phyloP scores from a whole-genome alignment of 257 asterid species.

The Jaltomata sinuosa region DNA sequence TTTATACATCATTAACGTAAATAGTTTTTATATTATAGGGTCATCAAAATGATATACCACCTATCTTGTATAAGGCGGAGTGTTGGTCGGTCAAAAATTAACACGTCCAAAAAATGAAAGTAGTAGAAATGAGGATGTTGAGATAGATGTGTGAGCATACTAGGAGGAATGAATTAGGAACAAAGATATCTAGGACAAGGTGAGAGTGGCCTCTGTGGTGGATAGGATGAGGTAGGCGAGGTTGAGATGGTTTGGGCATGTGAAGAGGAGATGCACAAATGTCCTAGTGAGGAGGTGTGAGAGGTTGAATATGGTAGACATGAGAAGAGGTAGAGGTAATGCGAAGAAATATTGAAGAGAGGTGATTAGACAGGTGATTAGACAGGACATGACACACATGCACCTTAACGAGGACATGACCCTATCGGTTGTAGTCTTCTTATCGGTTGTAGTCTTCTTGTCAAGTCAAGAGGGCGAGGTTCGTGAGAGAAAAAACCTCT shows the following conservation, averaged over 20 bases:
- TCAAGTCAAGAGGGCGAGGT: too few species aligned
- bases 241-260: too few species aligned
- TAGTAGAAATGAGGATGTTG: neutral
- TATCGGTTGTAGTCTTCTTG: too few species aligned
- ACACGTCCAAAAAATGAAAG: neutral
- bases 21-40: too few species aligned
- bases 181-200: neutral
- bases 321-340: neutral
- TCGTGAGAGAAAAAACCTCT: too few species aligned
- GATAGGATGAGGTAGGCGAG: neutral
- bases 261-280: too few species aligned
- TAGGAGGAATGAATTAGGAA: neutral
- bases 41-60: too few species aligned
- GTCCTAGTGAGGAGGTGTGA: too few species aligned
- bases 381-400: neutral
- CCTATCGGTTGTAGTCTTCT: too few species aligned
- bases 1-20: too few species aligned
- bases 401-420: too few species aligned
- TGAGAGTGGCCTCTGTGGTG: neutral
- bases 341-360: fast-evolving
- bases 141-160: neutral
- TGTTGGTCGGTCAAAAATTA: neutral
- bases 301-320: neutral
- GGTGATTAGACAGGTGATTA: neutral
- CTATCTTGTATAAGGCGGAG: neutral